Evolutionary conservation across 2,329 filamentous ascomycete genomes (phyloP).

Genomic region (Aspergillus flavus): DNA sequence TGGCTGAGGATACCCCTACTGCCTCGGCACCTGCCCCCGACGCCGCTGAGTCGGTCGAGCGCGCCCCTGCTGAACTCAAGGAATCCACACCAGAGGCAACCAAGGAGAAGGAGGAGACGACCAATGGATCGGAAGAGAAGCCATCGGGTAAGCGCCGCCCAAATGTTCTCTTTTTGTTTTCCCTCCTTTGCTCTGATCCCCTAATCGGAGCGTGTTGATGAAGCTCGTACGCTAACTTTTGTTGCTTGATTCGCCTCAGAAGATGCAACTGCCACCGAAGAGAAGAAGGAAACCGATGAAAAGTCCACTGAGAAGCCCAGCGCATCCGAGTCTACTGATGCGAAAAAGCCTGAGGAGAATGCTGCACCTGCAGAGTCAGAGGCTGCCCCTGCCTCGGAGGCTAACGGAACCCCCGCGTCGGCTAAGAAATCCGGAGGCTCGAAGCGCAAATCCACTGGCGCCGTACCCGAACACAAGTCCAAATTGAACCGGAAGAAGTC

Average conservation of each 20-base stretch:
- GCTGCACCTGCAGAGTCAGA: conserved; percentile 28
- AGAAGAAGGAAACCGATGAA: conserved; percentile 33
- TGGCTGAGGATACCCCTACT: conserved; percentile 44
- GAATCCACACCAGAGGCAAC: conserved; percentile 24
- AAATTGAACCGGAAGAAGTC: conserved; percentile 86
- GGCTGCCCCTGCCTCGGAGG: conserved; percentile 35
- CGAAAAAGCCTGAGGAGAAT: conserved; percentile 27
- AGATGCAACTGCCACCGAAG: conserved; percentile 24
- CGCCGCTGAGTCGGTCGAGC: conserved; percentile 30
- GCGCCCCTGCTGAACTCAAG: conserved; percentile 30
- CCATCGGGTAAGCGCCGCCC: conserved; percentile 30
- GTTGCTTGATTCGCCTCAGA: conserved; percentile 16
- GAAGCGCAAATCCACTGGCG: conserved; percentile 72
- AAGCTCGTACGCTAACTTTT: conserved; percentile 14
- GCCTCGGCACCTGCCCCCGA: conserved; percentile 35
- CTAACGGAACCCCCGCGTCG: conserved; percentile 53
- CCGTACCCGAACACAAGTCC: conserved; percentile 66
- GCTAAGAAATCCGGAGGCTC: conserved; percentile 51
- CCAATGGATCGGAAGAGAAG: conserved; percentile 32
- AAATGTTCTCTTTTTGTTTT: not conserved
- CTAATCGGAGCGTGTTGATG: not conserved
- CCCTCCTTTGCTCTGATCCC: not conserved
- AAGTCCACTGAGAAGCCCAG: conserved; percentile 31
- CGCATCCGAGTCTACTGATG: conserved; percentile 26
- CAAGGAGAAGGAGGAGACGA: conserved; percentile 28